These are phyloP conservation scores for Pueraria montana DNA, from an alignment of 306 rosid species.

Conservation along the genomic window DNA sequence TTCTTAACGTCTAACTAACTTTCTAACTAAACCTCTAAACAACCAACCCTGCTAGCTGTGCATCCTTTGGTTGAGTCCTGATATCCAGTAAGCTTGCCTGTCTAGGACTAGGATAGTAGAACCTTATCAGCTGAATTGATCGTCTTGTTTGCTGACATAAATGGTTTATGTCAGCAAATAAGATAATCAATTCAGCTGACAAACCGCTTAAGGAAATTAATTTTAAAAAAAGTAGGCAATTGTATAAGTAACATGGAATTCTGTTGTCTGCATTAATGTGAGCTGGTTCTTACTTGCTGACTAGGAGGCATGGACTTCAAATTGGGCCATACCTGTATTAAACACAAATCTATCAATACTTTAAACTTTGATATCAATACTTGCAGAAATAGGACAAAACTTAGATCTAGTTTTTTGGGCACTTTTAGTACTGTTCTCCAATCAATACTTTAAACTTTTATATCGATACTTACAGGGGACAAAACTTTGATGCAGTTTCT, in stretches of 20 bases:
- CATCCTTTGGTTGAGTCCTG: background rate
- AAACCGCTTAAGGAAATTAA: background rate
- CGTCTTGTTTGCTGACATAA: background rate
- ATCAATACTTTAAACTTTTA: background rate
- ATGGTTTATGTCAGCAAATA: no score
- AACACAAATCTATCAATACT: background rate
- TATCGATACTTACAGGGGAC: background rate
- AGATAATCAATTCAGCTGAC: no score
- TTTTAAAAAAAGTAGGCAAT: background rate
- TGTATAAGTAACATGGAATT: conserved; percentile 8
- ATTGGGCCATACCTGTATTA: background rate
- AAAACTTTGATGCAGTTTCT: background rate
- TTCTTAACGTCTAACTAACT: background rate
- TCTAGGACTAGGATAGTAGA: background rate
- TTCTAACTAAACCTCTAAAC: background rate
- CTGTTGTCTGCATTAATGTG: background rate
- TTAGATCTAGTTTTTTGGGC: background rate
- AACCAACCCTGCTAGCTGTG: background rate
- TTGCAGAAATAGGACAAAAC: background rate
- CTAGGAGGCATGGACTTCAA: conserved; percentile 3
- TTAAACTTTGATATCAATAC: no score
- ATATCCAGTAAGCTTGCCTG: background rate
- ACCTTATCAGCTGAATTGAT: conserved; percentile 2
- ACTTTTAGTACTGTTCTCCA: background rate
- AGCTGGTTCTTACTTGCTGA: background rate